Evolutionary conservation across 352 stramenopile genomes (phyloP).

Genomic region (Globisporangium solare): DNA sequence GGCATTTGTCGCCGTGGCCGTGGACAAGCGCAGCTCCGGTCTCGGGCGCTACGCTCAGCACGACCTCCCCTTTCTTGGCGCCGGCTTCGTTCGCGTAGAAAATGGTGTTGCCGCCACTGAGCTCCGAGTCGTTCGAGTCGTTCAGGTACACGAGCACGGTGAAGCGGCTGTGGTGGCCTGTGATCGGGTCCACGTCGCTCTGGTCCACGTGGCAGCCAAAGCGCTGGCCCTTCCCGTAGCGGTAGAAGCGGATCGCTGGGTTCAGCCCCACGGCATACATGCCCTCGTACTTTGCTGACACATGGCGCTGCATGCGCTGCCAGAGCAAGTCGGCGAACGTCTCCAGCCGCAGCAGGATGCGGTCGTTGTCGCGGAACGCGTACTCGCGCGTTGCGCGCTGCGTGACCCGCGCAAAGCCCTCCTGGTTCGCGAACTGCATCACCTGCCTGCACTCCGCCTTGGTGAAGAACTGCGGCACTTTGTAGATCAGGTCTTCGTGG

Average conservation of each 20-base stretch:
- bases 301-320: constrained; percentile 49
- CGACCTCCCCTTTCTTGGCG: constrained; percentile 35
- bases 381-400: constrained; percentile 60
- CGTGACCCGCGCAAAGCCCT: constrained; percentile 65
- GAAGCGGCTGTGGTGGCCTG: constrained; percentile 68
- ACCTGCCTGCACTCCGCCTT: constrained; percentile 54
- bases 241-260: constrained; percentile 71
- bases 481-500: constrained; percentile 62
- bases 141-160: constrained; percentile 84
- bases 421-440: constrained; percentile 44
- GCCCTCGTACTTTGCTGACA: constrained; percentile 51
- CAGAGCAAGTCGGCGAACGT: constrained; percentile 66
- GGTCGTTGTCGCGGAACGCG: constrained; percentile 76
- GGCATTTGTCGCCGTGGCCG: constrained; percentile 64
- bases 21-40: constrained; percentile 70
- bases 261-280: constrained; percentile 68
- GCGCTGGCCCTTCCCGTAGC: constrained; percentile 58
- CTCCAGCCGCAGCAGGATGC: constrained; percentile 56
- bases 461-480: constrained; percentile 59
- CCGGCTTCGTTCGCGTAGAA: constrained; percentile 62
- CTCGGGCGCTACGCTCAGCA: constrained; percentile 55
- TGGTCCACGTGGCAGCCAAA: constrained; percentile 85
- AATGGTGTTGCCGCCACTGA: constrained; percentile 57
- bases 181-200: constrained; percentile 73
- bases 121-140: constrained; percentile 64